phyloP scores from a whole-genome alignment of 2,329 filamentous ascomycete genomes.

The Byssoonygena ceratinophila region DNA sequence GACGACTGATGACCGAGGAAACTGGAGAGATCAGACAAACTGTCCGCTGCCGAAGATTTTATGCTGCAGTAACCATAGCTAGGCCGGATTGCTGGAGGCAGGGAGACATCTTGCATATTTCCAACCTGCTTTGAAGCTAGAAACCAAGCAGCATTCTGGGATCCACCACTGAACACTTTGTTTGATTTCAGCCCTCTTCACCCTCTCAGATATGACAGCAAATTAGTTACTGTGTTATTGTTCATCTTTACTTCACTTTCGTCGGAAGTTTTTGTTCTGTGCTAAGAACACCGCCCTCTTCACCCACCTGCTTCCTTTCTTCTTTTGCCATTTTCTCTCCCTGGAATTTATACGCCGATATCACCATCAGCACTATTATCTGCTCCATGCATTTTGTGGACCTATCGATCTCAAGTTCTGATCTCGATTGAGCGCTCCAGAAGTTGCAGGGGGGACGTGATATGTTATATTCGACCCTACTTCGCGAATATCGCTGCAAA shows the following conservation, averaged over 20 bases:
- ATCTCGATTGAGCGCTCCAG: background rate
- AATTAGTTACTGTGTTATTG: background rate
- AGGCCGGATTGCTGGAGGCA: background rate
- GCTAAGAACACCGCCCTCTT: too few species aligned
- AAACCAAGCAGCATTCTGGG: background rate
- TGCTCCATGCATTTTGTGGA: background rate
- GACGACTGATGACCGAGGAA: background rate
- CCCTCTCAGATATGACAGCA: background rate
- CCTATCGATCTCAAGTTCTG: background rate
- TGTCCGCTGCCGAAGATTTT: background rate
- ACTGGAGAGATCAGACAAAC: background rate
- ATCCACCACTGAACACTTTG: background rate
- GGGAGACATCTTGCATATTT: background rate
- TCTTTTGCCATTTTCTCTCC: background rate
- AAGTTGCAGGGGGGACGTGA: background rate
- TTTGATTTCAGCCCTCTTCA: background rate
- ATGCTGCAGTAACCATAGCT: background rate
- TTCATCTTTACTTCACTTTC: background rate
- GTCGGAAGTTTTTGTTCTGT: background rate
- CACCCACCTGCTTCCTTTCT: background rate
- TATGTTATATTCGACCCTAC: constrained; percentile 6
- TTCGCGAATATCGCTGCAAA: background rate
- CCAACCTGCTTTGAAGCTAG: background rate
- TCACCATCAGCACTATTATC: background rate
- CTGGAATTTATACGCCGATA: background rate